These are phyloP conservation scores for Lizonia empirigonia DNA, from an alignment of 2,329 filamentous ascomycete genomes.

Conservation along the genomic window DNA sequence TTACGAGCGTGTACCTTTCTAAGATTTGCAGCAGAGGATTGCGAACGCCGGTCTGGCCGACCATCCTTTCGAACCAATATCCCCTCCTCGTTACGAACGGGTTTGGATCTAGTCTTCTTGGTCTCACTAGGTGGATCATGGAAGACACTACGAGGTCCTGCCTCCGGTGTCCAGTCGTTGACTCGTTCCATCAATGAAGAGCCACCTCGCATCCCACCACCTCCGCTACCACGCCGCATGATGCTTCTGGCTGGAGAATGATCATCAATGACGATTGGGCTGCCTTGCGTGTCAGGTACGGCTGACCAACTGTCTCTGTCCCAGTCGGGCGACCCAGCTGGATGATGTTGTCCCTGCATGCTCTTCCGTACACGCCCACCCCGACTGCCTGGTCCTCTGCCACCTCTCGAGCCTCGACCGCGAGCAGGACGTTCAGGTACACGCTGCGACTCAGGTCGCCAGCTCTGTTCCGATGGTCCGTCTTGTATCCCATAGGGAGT, in stretches of 20 bases:
- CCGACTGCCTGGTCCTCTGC: conserved; percentile 45
- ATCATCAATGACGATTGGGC: conserved; percentile 47
- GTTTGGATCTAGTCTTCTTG: conserved; percentile 59
- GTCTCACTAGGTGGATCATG: conserved; percentile 21
- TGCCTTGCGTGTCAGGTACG: conserved; percentile 41
- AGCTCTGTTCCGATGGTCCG: conserved; percentile 37
- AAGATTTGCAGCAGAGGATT: conserved; percentile 59
- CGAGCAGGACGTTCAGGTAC: conserved; percentile 35
- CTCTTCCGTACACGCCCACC: conserved; percentile 49
- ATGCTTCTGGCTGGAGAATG: conserved; percentile 33
- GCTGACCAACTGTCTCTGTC: conserved; percentile 47
- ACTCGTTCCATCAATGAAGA: conserved; percentile 32
- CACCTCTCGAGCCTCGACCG: conserved; percentile 48
- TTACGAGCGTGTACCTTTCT: conserved; percentile 59
- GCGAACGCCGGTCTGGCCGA: conserved; percentile 57
- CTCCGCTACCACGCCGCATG: conserved; percentile 45
- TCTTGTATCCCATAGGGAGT: conserved; percentile 39
- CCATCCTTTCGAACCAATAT: conserved; percentile 59
- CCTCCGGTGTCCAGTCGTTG: conserved; percentile 30
- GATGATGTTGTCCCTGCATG: conserved; percentile 35
- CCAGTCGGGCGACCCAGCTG: conserved; percentile 49
- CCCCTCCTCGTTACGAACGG: conserved; percentile 56
- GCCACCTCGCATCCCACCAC: conserved; percentile 31
- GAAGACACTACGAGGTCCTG: conserved; percentile 4
- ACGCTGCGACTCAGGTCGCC: conserved; percentile 42